Evolutionary conservation across 768 basidiomycete genomes (phyloP), one percentile per base, ranked within the genome.

Genomic region (Mycena olivaceomarginata): DNA sequence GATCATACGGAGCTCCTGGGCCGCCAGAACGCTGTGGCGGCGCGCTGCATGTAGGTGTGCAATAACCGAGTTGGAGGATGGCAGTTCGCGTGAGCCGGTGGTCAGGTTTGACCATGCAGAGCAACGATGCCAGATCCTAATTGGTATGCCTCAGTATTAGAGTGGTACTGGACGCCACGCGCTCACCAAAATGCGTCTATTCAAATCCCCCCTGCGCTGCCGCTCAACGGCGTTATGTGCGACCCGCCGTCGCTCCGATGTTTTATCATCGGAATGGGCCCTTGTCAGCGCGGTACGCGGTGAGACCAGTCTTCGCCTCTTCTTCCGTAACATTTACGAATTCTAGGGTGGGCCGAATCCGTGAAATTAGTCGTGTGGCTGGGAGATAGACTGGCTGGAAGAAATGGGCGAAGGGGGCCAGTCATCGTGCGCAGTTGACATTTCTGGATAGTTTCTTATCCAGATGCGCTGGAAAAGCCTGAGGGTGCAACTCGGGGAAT

Each of bases 31-130:
- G 64, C 96, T 93, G 82, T 97, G 95, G 59, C 96, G 91, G 67
- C 96, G 93, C 51, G 95, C 94, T 31, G 94, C 91, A 82, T 95
- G 93, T 75, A 97, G 92, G 82, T 97, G 95, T 1, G 96, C 93
- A 83, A 99, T 98, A 62, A 95, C 96, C 43, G 95, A 96, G 86
- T 98, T 98, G 85, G 85, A 99, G 97, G 85, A 99, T 99, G 77
- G 96, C 94, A 5, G 96, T 96, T 87, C 99, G 99, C 84, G 96
- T 97, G 0, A 98, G 98, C 41, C 98, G 93, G 78, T 97, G 94
- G 85, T 97, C 95, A 82, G 95, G 92, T 12, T 95, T 94, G 71
- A 98, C 93, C 82, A 97, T 95, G 67, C 97, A 97, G 22, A 99
- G 93, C 51, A 98, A 91, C 12, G 93, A 93, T 75, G 98, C 98